These are phyloP conservation scores for Phytopythium oedochilum DNA, from an alignment of 352 stramenopile genomes.

Conservation along the genomic window DNA sequence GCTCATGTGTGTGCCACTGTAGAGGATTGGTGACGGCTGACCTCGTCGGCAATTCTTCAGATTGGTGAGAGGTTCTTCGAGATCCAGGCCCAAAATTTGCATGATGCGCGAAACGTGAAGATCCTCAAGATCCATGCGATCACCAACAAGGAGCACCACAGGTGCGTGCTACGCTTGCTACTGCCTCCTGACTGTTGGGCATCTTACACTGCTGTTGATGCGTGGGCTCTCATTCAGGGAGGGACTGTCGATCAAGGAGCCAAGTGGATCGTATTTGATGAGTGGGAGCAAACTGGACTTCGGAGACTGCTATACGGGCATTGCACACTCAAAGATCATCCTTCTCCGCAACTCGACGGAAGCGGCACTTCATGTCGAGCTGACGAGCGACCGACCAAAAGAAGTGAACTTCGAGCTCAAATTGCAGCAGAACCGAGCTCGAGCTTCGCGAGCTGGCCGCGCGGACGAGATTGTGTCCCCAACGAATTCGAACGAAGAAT, in stretches of 20 bases:
- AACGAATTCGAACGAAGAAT: conserved; percentile 66
- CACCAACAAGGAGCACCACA: conserved; percentile 86
- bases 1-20: background rate
- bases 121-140: conserved; percentile 84
- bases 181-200: background rate
- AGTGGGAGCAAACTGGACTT: conserved; percentile 87
- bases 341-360: conserved; percentile 85
- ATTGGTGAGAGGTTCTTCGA: conserved; percentile 84
- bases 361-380: conserved; percentile 74
- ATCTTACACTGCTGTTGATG: background rate
- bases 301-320: conserved; percentile 84
- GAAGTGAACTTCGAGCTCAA: conserved; percentile 89
- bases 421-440: conserved; percentile 63
- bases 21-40: conserved; percentile 1
- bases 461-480: conserved; percentile 65
- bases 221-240: conserved; percentile 38
- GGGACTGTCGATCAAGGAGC: conserved; percentile 83
- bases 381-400: conserved; percentile 83
- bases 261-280: conserved; percentile 78
- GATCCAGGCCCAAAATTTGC: conserved; percentile 83
- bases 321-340: conserved; percentile 78
- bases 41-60: conserved; percentile 16
- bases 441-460: conserved; percentile 50
- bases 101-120: conserved; percentile 83
- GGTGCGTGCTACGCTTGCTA: conserved; percentile 23